A percentile compares a stretch with the other conserved stretches of the same genome.
These are phyloP conservation scores for Candida boleticola DNA, from an alignment of 805 yeast genomes.

Conservation along the genomic window DNA sequence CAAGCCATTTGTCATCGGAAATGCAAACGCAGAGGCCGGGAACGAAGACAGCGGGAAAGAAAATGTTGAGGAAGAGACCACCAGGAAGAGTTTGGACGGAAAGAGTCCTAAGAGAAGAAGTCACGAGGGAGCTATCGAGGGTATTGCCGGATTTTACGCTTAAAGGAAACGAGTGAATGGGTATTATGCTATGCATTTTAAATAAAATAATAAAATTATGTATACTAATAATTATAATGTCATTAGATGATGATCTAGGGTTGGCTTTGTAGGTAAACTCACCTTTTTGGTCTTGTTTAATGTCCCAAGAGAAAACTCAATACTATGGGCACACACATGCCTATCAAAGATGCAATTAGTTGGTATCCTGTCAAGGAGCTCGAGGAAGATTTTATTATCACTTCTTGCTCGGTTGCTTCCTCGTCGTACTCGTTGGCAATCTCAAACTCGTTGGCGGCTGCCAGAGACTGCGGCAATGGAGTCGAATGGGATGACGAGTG, in stretches of 20 bases:
- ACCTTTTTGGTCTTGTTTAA: too few relatives aligned
- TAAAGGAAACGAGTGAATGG: too few relatives aligned
- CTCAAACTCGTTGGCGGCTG: neutral
- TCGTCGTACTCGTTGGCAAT: conserved; percentile 6
- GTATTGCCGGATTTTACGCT: conserved; percentile 4
- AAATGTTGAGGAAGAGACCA: too few relatives aligned
- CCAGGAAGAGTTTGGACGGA: too few relatives aligned
- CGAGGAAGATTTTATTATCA: neutral
- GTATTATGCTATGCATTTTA: too few relatives aligned
- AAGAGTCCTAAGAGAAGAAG: too few relatives aligned
- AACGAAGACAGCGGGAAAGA: neutral
- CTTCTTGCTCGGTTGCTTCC: neutral
- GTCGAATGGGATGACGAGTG: neutral
- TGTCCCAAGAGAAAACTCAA: conserved; percentile 21
- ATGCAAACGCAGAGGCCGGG: neutral
- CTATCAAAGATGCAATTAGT: conserved; percentile 17
- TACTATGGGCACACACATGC: conserved; percentile 25
- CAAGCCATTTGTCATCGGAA: too few relatives aligned
- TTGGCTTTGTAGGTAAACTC: too few relatives aligned
- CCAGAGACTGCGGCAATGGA: conserved; percentile 3
- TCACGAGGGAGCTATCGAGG: neutral
- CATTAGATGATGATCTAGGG: too few relatives aligned
- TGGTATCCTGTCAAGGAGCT: conserved; percentile 12
- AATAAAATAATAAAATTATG: too few relatives aligned
- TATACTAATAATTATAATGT: too few relatives aligned